Base-by-base conservation (phyloP, 2,329 filamentous ascomycete genomes). In the Pseudopyrenochaeta lycopersici region DNA sequence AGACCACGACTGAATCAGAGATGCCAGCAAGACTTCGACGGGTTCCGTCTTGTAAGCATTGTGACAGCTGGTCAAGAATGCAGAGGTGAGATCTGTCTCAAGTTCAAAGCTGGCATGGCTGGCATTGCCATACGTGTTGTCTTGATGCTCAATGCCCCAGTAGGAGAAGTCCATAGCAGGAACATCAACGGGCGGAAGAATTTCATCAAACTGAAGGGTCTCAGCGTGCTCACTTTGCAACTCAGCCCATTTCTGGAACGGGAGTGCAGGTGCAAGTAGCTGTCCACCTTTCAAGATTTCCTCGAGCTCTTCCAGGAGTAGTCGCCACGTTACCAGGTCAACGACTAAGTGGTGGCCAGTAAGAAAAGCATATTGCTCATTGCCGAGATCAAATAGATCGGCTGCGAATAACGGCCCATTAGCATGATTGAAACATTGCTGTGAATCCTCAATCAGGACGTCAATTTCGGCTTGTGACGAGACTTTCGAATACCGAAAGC, bases 1-100 rank as follows among this genome's bases (percentile, higher is more conserved):
- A 4, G 77, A 72, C 68, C 87, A 88, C 0, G 85, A 85, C 1
- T 85, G 78, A 6, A 86, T 73, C 6, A 87, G 67, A 0, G 82
- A 79, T 3, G 85, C 81, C n/a, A 86, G 73, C 53, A 85, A 81
- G 6, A 87, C 77, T 58, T 86, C 84, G 4, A 81, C 77, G 0
- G 79, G 75, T 35, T 86, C 82, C 0, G 83, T 85, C 42, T 78
- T 78, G 60, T 85, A 78, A 1, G 82, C 78, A 20, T 76, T 71
- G 44, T 82, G 69, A 20, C 69, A 72, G 12, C 52, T 64, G 1
- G 54, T 62, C 23, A 73, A 42, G 58, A 73, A 63, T 12, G 77
- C 39, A 2, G 62, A 49, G 21, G 64, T 71, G 6, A 66, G 49
- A 3, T 56, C 45, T n/a, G 58, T 47, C 21, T 71, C 64, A 1